Evolutionary conservation across 768 basidiomycete genomes (phyloP).

Genomic region (Paxillus ammoniavirescens): DNA sequence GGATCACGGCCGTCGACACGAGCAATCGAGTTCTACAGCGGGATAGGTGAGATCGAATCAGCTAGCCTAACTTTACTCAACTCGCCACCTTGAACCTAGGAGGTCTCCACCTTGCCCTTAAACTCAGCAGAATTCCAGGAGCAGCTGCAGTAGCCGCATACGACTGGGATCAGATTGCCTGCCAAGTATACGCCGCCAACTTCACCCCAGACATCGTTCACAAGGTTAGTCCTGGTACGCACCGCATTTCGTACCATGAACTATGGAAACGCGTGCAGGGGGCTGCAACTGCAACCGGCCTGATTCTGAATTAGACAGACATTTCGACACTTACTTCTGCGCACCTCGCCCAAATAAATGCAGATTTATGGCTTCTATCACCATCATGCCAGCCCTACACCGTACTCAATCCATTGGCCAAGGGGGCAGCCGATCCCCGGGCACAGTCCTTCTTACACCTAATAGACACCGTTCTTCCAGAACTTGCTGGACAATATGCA

Average conservation of each 20-base stretch:
- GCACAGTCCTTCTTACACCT: slow-evolving; percentile 76
- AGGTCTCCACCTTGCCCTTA: slow-evolving; percentile 68
- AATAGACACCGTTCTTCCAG: slow-evolving; percentile 59
- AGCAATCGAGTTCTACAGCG: slow-evolving; percentile 71
- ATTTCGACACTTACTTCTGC: slow-evolving; percentile 55
- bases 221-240: slow-evolving; percentile 23
- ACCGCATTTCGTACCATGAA: neutral
- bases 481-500: slow-evolving; percentile 40
- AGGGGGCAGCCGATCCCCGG: slow-evolving; percentile 69
- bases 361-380: slow-evolving; percentile 74
- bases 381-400: slow-evolving; percentile 88
- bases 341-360: slow-evolving; percentile 44
- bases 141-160: slow-evolving; percentile 60
- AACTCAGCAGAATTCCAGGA: slow-evolving; percentile 46
- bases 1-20: slow-evolving; percentile 13
- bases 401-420: slow-evolving; percentile 68
- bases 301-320: slow-evolving; percentile 44
- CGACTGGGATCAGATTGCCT: slow-evolving; percentile 80
- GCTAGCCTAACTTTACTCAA: neutral
- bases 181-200: slow-evolving; percentile 67
- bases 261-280: neutral
- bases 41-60: slow-evolving; percentile 57
- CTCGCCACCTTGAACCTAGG: slow-evolving; percentile 38
- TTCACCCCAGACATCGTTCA: slow-evolving; percentile 44
- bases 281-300: neutral